Evolutionary conservation across 129 eudicot species (phyloP).

Genomic region (Chrysanthemum seticuspe): DNA sequence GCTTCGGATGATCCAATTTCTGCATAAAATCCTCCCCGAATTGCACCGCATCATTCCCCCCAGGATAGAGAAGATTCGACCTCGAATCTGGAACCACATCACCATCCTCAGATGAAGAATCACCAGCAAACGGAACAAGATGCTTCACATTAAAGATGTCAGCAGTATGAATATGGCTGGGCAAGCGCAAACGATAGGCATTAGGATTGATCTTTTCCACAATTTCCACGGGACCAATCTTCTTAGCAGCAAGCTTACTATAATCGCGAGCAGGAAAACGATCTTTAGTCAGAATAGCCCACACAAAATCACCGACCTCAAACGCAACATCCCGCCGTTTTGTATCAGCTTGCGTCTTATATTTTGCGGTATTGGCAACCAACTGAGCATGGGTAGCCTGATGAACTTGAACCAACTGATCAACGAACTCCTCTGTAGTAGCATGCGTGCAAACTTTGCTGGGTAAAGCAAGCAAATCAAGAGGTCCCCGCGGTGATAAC

Average conservation of each 20-base stretch:
- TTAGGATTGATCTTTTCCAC: not conserved
- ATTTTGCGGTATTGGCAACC: not conserved
- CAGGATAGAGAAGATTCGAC: not conserved
- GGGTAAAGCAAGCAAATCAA: too few species aligned
- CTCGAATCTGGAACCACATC: not conserved
- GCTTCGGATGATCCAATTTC: too few species aligned
- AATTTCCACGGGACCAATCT: conserved; percentile 8
- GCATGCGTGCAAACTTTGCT: too few species aligned
- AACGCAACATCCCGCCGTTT: not conserved
- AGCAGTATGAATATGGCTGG: not conserved
- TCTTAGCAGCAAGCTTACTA: not conserved
- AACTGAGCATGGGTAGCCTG: not conserved
- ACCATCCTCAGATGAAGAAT: not conserved
- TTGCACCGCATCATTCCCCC: not conserved
- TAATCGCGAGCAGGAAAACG: not conserved
- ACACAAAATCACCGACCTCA: not conserved
- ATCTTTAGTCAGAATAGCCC: conserved; percentile 7
- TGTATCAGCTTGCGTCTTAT: not conserved
- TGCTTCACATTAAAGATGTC: not conserved
- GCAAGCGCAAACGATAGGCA: conserved; percentile 4
- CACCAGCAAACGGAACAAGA: not conserved
- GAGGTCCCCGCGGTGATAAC: too few species aligned
- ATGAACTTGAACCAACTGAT: too few species aligned
- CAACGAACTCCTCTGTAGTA: too few species aligned
- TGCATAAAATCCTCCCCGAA: too few species aligned